A percentile compares a stretch with the other conserved stretches of the same genome.
phyloP scores from a whole-genome alignment of 208 protist genomes.

The Novymonas esmeraldas region DNA sequence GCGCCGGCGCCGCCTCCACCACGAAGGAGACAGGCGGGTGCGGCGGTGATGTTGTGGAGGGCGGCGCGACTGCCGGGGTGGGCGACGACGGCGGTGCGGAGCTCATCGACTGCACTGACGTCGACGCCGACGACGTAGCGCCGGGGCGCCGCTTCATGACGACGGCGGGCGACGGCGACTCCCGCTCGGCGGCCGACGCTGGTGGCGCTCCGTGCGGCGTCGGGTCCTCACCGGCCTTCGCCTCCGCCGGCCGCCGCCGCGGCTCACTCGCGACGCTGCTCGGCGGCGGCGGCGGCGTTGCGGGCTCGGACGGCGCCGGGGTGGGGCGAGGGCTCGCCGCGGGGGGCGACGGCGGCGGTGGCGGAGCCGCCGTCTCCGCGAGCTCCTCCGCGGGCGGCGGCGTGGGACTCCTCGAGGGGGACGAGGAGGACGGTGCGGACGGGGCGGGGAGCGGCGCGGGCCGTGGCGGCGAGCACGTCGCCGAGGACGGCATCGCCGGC shows the following conservation, averaged over 20 bases:
- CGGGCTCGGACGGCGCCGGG: neutral
- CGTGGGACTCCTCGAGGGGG: neutral
- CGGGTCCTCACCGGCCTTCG: conserved; percentile 10
- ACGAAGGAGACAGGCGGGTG: too few species aligned
- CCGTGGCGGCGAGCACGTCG: neutral
- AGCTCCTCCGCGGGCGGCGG: neutral
- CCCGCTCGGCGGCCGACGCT: neutral
- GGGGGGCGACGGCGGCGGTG: neutral
- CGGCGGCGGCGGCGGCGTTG: neutral
- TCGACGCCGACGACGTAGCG: neutral
- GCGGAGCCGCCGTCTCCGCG: neutral
- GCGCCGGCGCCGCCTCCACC: neutral
- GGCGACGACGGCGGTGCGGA: neutral
- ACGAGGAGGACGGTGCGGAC: neutral
- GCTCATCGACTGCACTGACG: too few species aligned
- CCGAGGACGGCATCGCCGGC: neutral
- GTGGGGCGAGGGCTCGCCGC: conserved; percentile 1
- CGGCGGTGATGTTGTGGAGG: neutral
- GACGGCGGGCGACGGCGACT: neutral
- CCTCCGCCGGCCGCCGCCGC: neutral
- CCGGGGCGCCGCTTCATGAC: conserved; percentile 6
- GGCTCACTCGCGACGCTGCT: neutral
- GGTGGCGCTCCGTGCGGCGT: conserved; percentile 7
- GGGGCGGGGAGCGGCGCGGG: neutral
- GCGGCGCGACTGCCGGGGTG: too few species aligned